Evolutionary conservation across 1,139 yeast genomes (phyloP).

Genomic region (Hyphopichia khmerensis): DNA sequence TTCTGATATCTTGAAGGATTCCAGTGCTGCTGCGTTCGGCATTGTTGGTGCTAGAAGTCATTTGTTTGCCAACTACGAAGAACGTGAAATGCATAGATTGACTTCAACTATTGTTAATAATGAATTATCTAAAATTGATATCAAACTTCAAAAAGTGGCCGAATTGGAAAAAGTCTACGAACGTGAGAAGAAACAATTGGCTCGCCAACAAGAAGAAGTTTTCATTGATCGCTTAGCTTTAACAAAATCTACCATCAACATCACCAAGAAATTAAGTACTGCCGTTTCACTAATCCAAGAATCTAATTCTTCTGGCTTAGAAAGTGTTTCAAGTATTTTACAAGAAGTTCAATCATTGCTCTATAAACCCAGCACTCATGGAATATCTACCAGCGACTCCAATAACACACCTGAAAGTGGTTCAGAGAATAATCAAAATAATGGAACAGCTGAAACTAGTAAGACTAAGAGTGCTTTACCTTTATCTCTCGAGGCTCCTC

Average conservation of each 20-base stretch:
- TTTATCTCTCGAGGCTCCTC: constrained; percentile 78
- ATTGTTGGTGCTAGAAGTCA: constrained; percentile 81
- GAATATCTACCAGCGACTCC: constrained; percentile 19
- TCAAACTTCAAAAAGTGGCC: constrained; percentile 68
- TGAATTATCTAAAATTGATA: constrained; percentile 71
- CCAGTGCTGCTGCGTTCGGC: constrained; percentile 58
- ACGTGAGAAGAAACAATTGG: constrained; percentile 70
- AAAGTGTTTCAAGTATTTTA: constrained; percentile 28
- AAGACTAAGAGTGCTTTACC: constrained; percentile 51
- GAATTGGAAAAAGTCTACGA: constrained; percentile 79
- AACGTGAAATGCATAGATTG: constrained; percentile 68
- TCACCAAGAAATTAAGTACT: constrained; percentile 49
- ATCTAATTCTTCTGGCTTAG: constrained; percentile 8
- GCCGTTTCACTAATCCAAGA: constrained; percentile 37
- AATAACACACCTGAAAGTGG: constrained; percentile 12
- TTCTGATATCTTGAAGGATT: constrained; percentile 37
- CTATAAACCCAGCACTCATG: constrained; percentile 47
- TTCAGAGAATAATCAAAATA: constrained; percentile 4
- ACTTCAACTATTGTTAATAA: constrained; percentile 63
- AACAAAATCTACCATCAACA: constrained; percentile 56
- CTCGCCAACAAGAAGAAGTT: constrained; percentile 77
- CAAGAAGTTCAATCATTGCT: constrained; percentile 50
- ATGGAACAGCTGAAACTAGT: constrained; percentile 7
- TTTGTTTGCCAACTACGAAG: constrained; percentile 79
- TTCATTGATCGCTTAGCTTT: constrained; percentile 77